phyloP scores from a whole-genome alignment of 2,329 filamentous ascomycete genomes.

The Beauveria caledonica region DNA sequence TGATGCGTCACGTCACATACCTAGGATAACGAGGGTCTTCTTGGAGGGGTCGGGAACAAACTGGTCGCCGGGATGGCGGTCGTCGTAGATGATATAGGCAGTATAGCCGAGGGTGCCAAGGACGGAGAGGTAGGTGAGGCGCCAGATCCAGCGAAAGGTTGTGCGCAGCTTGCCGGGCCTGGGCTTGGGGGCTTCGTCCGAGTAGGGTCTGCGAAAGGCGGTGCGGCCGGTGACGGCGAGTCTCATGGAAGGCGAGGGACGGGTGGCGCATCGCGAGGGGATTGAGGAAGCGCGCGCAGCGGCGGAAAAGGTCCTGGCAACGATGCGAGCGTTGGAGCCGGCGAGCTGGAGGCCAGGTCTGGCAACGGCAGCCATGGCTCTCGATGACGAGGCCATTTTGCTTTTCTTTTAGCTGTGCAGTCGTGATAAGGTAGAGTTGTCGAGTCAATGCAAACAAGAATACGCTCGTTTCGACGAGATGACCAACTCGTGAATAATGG shows the following conservation, averaged over 20 bases:
- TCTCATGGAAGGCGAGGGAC: conserved; percentile 26
- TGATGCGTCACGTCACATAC: conserved; percentile 42
- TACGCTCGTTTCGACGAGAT: conserved; percentile 1
- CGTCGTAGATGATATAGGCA: conserved; percentile 73
- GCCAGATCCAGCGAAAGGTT: conserved; percentile 73
- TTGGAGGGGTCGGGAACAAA: conserved; percentile 71
- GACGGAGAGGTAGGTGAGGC: conserved; percentile 68
- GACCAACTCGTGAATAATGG: conserved; percentile 8
- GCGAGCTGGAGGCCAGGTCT: conserved; percentile 22
- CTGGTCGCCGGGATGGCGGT: conserved; percentile 76
- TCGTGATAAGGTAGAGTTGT: neutral
- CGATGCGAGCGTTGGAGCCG: conserved; percentile 20
- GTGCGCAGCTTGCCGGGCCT: conserved; percentile 54
- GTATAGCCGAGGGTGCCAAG: conserved; percentile 63
- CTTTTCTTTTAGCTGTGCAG: neutral
- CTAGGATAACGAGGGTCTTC: conserved; percentile 94
- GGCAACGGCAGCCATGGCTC: conserved; percentile 32
- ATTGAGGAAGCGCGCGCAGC: conserved; percentile 16
- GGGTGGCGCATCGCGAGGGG: conserved; percentile 15
- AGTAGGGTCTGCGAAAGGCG: conserved; percentile 38
- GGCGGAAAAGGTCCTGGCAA: conserved; percentile 27
- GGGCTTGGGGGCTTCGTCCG: conserved; percentile 42
- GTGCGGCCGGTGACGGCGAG: conserved; percentile 29
- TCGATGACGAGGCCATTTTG: conserved; percentile 38
- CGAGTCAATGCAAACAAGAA: neutral